These are phyloP conservation scores for Diaporthe citriasiana DNA, from an alignment of 2,329 filamentous ascomycete species.

Conservation along the genomic window DNA sequence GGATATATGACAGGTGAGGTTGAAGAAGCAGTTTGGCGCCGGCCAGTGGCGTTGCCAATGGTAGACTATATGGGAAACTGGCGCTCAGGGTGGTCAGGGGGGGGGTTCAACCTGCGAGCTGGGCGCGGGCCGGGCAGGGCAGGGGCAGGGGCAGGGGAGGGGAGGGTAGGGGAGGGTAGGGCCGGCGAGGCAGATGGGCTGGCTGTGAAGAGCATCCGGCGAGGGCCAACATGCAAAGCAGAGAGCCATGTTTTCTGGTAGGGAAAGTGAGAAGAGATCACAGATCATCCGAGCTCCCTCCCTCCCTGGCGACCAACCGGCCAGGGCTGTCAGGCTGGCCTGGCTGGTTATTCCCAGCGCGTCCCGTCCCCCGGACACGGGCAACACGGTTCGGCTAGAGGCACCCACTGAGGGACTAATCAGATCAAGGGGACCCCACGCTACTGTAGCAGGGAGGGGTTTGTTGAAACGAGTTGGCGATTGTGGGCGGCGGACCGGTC, in stretches of 20 bases:
- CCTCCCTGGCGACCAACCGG: constrained; percentile 20
- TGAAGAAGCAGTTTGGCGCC: constrained; percentile 39
- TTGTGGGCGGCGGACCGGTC: constrained; percentile 37
- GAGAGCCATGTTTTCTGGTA: background rate
- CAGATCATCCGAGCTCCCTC: constrained; percentile 30
- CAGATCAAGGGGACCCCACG: constrained; percentile 39
- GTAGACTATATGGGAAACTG: constrained; percentile 36
- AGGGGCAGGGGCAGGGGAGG: constrained; percentile 7
- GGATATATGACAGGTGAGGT: constrained; percentile 36
- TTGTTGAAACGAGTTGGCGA: constrained; percentile 35
- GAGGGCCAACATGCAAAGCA: constrained; percentile 26
- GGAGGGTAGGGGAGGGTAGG: background rate
- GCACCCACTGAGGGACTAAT: constrained; percentile 40
- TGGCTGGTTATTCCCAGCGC: constrained; percentile 31
- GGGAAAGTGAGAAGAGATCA: constrained; percentile 19
- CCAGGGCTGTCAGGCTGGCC: constrained; percentile 29
- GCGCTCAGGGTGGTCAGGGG: constrained; percentile 21
- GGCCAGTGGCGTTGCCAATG: constrained; percentile 38
- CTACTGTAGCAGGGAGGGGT: constrained; percentile 39
- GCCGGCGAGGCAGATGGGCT: constrained; percentile 16
- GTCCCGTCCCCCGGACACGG: constrained; percentile 39
- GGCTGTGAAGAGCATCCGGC: constrained; percentile 12
- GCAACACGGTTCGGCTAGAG: constrained; percentile 42
- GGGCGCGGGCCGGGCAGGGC: constrained; percentile 11
- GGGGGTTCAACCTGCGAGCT: constrained; percentile 10